Evolutionary conservation across 345 rosid genomes (phyloP), one percentile per base, ranked within the genome.

Genomic region (Cardamine occulta): DNA sequence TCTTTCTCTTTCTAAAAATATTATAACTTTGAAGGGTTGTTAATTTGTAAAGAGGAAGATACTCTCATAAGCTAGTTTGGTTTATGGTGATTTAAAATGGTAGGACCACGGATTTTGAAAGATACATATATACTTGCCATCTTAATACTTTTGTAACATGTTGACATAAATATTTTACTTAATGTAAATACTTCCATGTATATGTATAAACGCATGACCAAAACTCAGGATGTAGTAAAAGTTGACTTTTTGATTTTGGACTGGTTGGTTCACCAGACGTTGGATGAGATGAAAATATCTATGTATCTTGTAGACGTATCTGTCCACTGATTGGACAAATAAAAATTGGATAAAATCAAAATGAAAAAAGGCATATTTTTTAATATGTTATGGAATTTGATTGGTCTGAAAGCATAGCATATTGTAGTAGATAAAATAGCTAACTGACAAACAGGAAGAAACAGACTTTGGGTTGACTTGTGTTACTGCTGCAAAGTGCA

Each of bases 181-280:
- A 49, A 49, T 68, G 19, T 59, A 9, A 23, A 15, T n/a, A 37
- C 14, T 59, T 75, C 17, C 52, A 68, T 67, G 52, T 28, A 66
- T 57, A 24, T 26, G 29, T 56, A 35, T 66, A 23, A 58, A 66
- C 60, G 59, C 54, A 74, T 59, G 68, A 67, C 68, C 23, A 66
- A 58, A 67, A 48, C 54, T 56, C 13, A 66, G 2, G 24, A 58
- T 35, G 44, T 19, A 45, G 54, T 21, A 60, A 60, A 75, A 67
- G 13, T 61, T 76, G 70, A 61, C 74, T 61, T 75, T 75, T 31
- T 54, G 29, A 8, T 71, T 70, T 82, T 85, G 86, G 98, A 91
- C 93, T 88, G 98, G 93, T 88, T 79, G 98, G 85, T 94, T 83
- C 80, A 90, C 89, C 97, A 77, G 91, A 84, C 91, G 85, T 86